Conservation (phyloP, 345 rosid genomes). For the Combretum micranthum region DNA sequence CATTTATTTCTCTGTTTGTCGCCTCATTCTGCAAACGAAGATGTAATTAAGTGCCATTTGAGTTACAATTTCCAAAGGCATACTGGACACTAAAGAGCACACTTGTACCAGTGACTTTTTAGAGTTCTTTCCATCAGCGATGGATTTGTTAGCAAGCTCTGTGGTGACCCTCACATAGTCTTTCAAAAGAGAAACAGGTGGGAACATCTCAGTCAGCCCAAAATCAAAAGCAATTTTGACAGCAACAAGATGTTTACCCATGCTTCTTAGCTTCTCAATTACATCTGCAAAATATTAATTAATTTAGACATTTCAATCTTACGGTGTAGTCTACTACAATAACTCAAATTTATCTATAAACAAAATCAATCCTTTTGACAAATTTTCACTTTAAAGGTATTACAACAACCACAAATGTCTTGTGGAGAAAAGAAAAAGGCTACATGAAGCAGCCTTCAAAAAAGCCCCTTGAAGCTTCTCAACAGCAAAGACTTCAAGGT, state of each 20-base stretch:
- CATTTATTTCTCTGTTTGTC: constrained; percentile 42
- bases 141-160: constrained; percentile 22
- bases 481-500: too few relatives aligned
- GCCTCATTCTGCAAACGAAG: constrained; percentile 46
- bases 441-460: too few relatives aligned
- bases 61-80: neutral
- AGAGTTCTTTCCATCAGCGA: constrained; percentile 36
- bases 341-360: too few relatives aligned
- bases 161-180: constrained; percentile 32
- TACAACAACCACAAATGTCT: too few relatives aligned
- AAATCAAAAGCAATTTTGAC: constrained; percentile 57
- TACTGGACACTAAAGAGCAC: constrained; percentile 3
- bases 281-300: constrained; percentile 32
- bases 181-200: constrained; percentile 48
- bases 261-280: constrained; percentile 44
- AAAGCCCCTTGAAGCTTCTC: too few relatives aligned
- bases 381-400: too few relatives aligned
- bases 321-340: too few relatives aligned
- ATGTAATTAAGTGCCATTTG: constrained; percentile 2
- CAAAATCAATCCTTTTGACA: too few relatives aligned
- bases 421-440: too few relatives aligned
- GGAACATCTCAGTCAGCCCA: constrained; percentile 43
- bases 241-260: constrained; percentile 42
- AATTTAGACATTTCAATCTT: neutral
- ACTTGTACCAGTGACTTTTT: constrained; percentile 34